Evolutionary conservation across 1,284 basidiomycete genomes (phyloP), one percentile per base, ranked within the genome.

Genomic region (Acaromyces ingoldii): DNA sequence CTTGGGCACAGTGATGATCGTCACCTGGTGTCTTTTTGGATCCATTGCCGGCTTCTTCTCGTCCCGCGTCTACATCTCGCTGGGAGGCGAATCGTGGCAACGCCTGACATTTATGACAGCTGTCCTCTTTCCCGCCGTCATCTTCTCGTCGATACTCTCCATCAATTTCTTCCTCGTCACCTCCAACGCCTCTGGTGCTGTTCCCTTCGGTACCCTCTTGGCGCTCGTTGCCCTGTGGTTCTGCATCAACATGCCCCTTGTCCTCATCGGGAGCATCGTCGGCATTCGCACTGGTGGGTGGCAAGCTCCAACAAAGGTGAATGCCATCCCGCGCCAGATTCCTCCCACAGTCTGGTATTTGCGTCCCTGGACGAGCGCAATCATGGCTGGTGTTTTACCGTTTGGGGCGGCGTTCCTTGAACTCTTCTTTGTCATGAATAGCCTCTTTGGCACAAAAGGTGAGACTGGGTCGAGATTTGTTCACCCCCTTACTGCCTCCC

Each of bases 371-470:
- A 83, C 84, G 13, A 82, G 88, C 1, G 83, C 87, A 0, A 74
- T 96, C 19, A 82, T 97, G 21, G 86, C 88, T 41, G 93, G 93
- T 21, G 86, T 96, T 58, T 81, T 97, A 29, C 92, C 93, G 0
- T 97, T 96, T 65, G 90, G 88, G 84, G 91, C 92, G 38, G 91
- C 90, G 0, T 96, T 96, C 71, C 88, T 97, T 60, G 93, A 97
- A 76, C 80, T 96, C 11, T 96, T 91, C 78, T 96, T 92, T 75
- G 85, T 96, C 44, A 81, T 97, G 62, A 91, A 90, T 17, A 89
- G 86, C 65, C 81, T 97, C 38, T 98, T 97, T 68, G 92, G 92
- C 25, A 91, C 91, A 39, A 83, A 89, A 24, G 34, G 33, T 41
- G 21, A 48, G n/a, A n/a, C n/a, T n/a, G n/a, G n/a, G n/a, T n/a